Base-by-base conservation (phyloP, 2,329 filamentous ascomycete species). In the Cercospora beticola region DNA sequence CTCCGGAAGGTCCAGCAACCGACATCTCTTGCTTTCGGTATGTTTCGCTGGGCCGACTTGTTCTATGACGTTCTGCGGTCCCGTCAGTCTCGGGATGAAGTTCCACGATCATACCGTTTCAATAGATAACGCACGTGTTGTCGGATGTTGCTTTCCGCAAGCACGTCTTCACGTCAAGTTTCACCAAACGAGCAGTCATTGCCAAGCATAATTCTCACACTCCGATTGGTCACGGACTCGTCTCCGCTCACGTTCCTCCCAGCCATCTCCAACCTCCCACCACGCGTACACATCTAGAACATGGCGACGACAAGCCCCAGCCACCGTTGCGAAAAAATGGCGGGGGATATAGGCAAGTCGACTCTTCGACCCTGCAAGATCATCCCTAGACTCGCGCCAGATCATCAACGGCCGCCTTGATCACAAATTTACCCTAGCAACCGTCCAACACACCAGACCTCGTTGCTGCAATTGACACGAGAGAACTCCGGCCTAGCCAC, bases 401-500 rank as follows among this genome's bases (percentile, higher is more conserved):
- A 63, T 49, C 36, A 63, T 63, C 66, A 65, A 21, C 66, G 52
- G 66, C 70, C 71, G 56, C 71, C 68, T 60, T 73, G 70, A 69
- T 28, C 61, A 52, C 49, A 46, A 9, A 5, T 59, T 65, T 16
- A 49, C 54, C 62, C 54, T 49, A 58, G 52, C 62, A 65, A 65
- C 62, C 18, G 9, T n/a, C 54, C 52, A 58, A 14, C 31, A 59
- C n/a, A 31, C 54, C 62, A 59, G 62, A 54, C 31, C 40, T 40
- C 62, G 18, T 54, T 26, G 30, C 28, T n/a, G 36, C n/a, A 54
- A 65, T 52, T 31, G 21, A 28, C 49, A 46, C 61, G 31, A 59
- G 12, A 28, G 10, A 49, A 61, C 26, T 52, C 12, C 21, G 26
- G 60, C 28, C 49, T 49, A 58, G 66, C 52, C 26, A 60, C 43